Base-by-base conservation (phyloP, 1,139 yeast genomes). In the Ashbya aceris region DNA sequence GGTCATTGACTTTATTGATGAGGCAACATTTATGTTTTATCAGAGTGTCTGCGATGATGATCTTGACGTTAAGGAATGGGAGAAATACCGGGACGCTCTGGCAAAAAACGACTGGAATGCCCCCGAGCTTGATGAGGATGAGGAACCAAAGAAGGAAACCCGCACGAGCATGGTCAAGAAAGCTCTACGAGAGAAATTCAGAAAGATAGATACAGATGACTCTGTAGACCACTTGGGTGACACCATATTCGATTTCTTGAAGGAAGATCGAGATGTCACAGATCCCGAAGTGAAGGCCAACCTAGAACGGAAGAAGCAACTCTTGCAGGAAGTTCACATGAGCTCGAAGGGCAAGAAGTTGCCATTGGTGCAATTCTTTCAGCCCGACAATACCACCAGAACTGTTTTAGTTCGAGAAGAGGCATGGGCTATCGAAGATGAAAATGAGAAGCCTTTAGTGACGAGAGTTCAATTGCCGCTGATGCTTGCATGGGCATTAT, bases 401-500 rank as follows among this genome's bases (percentile, higher is more conserved):
- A 83, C 83, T 10, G 77, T 86, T 3, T 62, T 83, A 9, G 83
- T 87, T 1, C 76, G 73, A 35, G 77, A 82, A 1, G 96, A 89
- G 56, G 77, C 74, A 4, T 91, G 95, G 74, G 69, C 71, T 1
- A 67, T 85, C 27, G 83, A 77, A 45, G 81, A 78, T 55, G 77
- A 75, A 42, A 65, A 68, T 33, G 79, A 77, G 26, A 65, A 62
- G 29, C 70, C 75, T 2, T 51, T 74, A 38, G 81, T 73, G 3
- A 64, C 76, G 11, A 69, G 95, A 49, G 65, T 67, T 0, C 95
- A 86, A 55, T 58, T 91, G 2, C 99, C 99, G 0, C 65, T 91
- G 40, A 81, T 87, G 53, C 67, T 89, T 12, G 95, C 98, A 0
- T 91, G 97, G 96, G 89, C 98, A 0, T 65, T 91, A 34, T 86